Evolutionary conservation across 2,329 filamentous ascomycete genomes (phyloP), one percentile per base, ranked within the genome.

Genomic region (Trichoderma cornu-damae): DNA sequence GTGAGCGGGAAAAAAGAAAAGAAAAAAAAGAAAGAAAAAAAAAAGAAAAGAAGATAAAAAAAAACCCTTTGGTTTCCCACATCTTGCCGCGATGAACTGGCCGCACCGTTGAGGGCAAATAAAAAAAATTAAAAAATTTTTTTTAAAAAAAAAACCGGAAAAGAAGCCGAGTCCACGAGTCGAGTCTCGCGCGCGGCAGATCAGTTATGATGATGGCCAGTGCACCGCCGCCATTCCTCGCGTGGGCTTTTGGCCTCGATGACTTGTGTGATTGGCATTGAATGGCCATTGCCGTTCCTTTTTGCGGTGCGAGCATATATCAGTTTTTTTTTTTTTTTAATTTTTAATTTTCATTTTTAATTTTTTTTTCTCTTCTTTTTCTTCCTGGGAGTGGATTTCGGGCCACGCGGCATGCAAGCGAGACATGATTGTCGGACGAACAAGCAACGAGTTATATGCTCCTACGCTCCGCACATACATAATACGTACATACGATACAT

Each of bases 371-470:
- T n/a, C n/a, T n/a, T n/a, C n/a, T n/a, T n/a, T n/a, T n/a, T n/a
- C n/a, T n/a, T n/a, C n/a, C 30, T 46, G 22, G 16, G 42, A 38
- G 40, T 42, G 37, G 30, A 44, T 12, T 20, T 38, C 52, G 52
- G 52, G 52, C 52, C 42, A 55, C 40, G 52, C 52, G 52, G 52
- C 52, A 47, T 55, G 52, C 52, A 47, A 47, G 52, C 42, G 52
- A n/a, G n/a, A 54, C 51, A 46, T 38, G 32, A 54, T 55, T 38
- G 34, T 46, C 42, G 32, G 42, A 16, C 51, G 24, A 47, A 18
- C 52, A 47, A 55, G 52, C 32, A n/a, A n/a, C n/a, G n/a, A n/a
- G n/a, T n/a, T n/a, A n/a, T n/a, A n/a, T n/a, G n/a, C n/a, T n/a
- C n/a, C n/a, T n/a, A n/a, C n/a, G n/a, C n/a, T n/a, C n/a, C n/a